Percentiles rank a stretch among this genome's conserved stretches.
Conservation (phyloP, 352 stramenopile species). For the Phytophthora pseudosyringae region DNA sequence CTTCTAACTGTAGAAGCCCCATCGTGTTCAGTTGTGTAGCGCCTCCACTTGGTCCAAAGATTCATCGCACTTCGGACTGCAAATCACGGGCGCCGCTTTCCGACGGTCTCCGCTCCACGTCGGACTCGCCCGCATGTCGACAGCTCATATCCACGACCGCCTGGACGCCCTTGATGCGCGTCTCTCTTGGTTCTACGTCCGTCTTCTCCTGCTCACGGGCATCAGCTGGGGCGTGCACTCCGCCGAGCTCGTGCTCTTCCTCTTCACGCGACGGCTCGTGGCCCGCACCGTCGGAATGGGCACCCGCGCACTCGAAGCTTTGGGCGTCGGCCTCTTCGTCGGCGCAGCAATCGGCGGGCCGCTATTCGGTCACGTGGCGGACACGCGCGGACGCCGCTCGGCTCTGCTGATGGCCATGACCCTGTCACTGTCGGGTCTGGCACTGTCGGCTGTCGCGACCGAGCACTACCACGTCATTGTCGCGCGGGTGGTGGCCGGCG, state of each 20-base stretch:
- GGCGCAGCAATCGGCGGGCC: slow-evolving; percentile 32
- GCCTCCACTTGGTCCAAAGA: not conserved
- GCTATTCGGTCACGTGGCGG: slow-evolving; percentile 35
- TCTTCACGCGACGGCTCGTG: slow-evolving; percentile 36
- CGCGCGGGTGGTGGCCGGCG: slow-evolving; percentile 36
- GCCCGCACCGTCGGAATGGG: slow-evolving; percentile 33
- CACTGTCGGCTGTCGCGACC: slow-evolving; percentile 31
- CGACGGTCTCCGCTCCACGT: not conserved
- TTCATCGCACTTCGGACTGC: slow-evolving; percentile 6
- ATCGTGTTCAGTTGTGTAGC: not conserved
- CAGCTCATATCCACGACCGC: slow-evolving; percentile 7
- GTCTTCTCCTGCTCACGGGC: slow-evolving; percentile 40
- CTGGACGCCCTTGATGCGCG: slow-evolving; percentile 27
- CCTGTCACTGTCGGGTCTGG: slow-evolving; percentile 32
- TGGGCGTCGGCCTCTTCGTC: slow-evolving; percentile 31
- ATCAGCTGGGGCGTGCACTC: slow-evolving; percentile 47
- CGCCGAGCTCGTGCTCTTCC: slow-evolving; percentile 47
- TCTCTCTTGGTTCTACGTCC: slow-evolving; percentile 41
- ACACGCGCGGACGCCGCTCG: slow-evolving; percentile 32
- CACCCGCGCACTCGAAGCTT: slow-evolving; percentile 27
- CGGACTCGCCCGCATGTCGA: not conserved
- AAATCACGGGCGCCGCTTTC: not conserved
- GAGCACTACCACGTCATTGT: slow-evolving; percentile 35
- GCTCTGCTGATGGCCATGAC: slow-evolving; percentile 40
- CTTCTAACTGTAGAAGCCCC: not conserved